Evolutionary conservation across 2,329 filamentous ascomycete species (phyloP).

Genomic region (Aureobasidium mangrovei): DNA sequence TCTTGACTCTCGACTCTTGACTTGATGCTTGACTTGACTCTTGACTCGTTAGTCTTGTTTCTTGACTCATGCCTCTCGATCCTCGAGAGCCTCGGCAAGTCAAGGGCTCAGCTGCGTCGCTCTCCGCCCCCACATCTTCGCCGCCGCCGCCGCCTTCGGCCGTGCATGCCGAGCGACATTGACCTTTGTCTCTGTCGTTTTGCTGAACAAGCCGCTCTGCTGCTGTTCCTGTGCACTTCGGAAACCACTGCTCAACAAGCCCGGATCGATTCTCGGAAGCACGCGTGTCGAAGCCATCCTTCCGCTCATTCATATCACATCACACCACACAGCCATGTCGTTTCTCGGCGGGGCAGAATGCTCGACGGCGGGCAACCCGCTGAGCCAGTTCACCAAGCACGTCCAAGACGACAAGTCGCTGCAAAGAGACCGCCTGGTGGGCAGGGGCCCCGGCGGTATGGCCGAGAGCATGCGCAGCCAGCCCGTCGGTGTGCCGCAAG

Average conservation of each 20-base stretch:
- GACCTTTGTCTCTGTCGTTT: not conserved
- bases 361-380: constrained; percentile 89
- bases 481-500: constrained; percentile 56
- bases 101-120: not conserved
- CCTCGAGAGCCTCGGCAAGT: not conserved
- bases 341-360: constrained; percentile 95
- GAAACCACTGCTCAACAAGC: not conserved
- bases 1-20: too few relatives aligned
- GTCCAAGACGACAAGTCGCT: constrained; percentile 92
- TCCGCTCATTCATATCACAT: not conserved
- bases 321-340: constrained; percentile 54
- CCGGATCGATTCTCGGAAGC: too few relatives aligned
- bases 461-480: constrained; percentile 71
- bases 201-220: not conserved
- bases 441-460: constrained; percentile 59
- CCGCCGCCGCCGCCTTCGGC: not conserved
- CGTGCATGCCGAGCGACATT: not conserved
- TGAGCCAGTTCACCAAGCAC: constrained; percentile 96
- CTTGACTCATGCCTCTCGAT: too few relatives aligned
- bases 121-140: not conserved
- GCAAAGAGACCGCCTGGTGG: constrained; percentile 80
- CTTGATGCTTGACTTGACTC: not conserved
- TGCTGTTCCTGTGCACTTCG: not conserved
- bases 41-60: not conserved
- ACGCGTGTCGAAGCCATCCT: not conserved